phyloP scores from a whole-genome alignment of 371 early-diverging fungal genomes.

The Mucor velutinosus region DNA sequence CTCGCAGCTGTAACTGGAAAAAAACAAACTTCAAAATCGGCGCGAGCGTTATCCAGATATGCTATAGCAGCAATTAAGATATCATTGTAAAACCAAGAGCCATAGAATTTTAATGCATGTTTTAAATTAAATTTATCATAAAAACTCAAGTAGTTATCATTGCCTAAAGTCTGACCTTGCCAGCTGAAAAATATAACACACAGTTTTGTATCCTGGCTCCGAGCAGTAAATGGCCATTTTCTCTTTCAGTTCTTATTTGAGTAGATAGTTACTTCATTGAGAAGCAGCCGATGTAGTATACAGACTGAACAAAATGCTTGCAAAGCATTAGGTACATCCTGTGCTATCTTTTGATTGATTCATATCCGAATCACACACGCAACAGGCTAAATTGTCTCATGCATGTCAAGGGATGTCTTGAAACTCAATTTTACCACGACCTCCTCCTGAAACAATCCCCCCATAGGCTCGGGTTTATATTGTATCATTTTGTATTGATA shows the following conservation, averaged over 20 bases:
- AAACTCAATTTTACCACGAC: too few species aligned
- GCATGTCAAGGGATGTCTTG: neutral
- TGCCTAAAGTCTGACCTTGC: neutral
- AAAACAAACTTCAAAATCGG: neutral
- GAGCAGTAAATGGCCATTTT: too few species aligned
- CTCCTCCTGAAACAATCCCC: too few species aligned
- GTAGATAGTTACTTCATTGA: too few species aligned
- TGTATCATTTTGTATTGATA: neutral
- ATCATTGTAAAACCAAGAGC: neutral
- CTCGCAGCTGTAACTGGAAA: neutral
- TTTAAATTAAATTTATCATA: neutral
- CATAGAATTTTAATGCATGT: neutral
- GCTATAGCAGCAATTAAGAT: neutral
- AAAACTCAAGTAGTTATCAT: neutral
- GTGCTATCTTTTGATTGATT: neutral
- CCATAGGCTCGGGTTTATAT: neutral
- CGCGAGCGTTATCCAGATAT: neutral
- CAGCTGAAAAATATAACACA: neutral
- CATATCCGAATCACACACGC: neutral
- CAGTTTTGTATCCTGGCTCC: too few species aligned
- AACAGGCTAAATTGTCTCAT: neutral
- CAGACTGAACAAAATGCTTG: too few species aligned
- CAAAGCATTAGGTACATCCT: too few species aligned
- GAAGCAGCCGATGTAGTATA: too few species aligned
- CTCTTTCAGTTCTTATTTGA: too few species aligned